Conservation (phyloP, 1,284 basidiomycete species). For the Fomes fomentarius region DNA sequence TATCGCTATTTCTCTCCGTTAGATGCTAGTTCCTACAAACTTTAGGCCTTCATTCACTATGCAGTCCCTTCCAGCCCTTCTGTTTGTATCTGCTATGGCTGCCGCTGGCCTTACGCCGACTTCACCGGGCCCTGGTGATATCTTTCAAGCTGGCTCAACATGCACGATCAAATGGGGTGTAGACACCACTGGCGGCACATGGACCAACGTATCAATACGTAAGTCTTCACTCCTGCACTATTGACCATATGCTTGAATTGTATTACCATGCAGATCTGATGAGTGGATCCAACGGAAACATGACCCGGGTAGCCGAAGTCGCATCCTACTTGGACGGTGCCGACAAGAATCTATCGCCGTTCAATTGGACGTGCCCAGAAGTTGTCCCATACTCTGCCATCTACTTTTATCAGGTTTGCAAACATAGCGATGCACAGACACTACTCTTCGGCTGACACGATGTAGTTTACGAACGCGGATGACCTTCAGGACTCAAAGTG, state of each 20-base stretch:
- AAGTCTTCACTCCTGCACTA: slow-evolving; percentile 6
- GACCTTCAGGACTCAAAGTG: slow-evolving; percentile 33
- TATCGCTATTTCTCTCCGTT: background rate
- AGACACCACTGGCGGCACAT: slow-evolving; percentile 35
- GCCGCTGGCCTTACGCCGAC: slow-evolving; percentile 38
- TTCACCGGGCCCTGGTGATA: slow-evolving; percentile 41
- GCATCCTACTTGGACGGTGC: slow-evolving; percentile 39
- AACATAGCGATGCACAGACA: background rate
- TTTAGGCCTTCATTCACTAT: too few species aligned
- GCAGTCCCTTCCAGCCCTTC: too few species aligned
- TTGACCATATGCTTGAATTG: background rate
- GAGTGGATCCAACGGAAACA: slow-evolving; percentile 43
- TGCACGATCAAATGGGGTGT: slow-evolving; percentile 37
- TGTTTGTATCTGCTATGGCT: slow-evolving; percentile 6
- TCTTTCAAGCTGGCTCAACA: slow-evolving; percentile 36
- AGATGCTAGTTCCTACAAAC: too few species aligned
- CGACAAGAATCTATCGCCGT: slow-evolving; percentile 35
- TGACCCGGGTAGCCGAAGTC: slow-evolving; percentile 38
- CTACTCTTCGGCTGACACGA: background rate
- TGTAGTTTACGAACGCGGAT: slow-evolving; percentile 39
- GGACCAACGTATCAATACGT: slow-evolving; percentile 45
- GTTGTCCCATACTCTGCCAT: slow-evolving; percentile 41
- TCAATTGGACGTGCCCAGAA: slow-evolving; percentile 42
- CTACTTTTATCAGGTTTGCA: slow-evolving; percentile 44
- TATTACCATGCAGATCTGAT: slow-evolving; percentile 36